Evolutionary conservation across 1,284 basidiomycete species (phyloP), one percentile per base, ranked within the genome.

Genomic region (Malassezia slooffiae): DNA sequence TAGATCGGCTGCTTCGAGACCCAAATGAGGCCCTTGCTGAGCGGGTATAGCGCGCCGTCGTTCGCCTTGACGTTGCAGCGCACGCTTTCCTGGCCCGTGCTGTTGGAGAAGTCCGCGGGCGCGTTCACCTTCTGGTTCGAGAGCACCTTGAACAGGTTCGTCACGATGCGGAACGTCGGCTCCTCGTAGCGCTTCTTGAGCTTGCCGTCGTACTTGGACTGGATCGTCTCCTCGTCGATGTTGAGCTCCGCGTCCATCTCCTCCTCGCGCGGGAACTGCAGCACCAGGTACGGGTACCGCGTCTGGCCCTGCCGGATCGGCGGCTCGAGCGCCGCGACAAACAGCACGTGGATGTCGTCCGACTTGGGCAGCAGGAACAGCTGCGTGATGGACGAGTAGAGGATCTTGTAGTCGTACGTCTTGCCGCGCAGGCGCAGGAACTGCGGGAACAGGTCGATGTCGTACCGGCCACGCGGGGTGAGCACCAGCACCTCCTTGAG

Each of bases 221-320:
- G 58, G 26, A 69, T 57, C 24, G 60, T 60, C 35, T 64, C 54
- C 11, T 96, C 88, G 43, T 80, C 76, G 74, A 97, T 79, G 69
- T 95, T 95, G 39, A 97, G 74, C 67, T 95, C 89, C 3, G 89
- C 86, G 32, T 90, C 91, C 55, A 91, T 88, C 71, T 95, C 90
- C 70, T 97, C 93, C 60, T 96, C 91, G 52, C 87, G 80, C 21
- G 82, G 83, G 73, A 95, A 97, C 66, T 95, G 89, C 79, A 96
- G 89, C 40, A 97, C 91, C 13, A 99, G 75, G 71, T 93, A 97
- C 39, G 91, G 90, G 71, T 99, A 97, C 34, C 87, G 78, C 0
- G 93, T 99, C 68, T 97, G 93, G 43, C 93, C 93, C 76, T 97
- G 93, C 44, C 93, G 80, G 55, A 97, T 95, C 2, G 91, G 90